These are phyloP conservation scores for Brassica hybrid DNA, from an alignment of 441 rosid genomes.

Conservation along the genomic window DNA sequence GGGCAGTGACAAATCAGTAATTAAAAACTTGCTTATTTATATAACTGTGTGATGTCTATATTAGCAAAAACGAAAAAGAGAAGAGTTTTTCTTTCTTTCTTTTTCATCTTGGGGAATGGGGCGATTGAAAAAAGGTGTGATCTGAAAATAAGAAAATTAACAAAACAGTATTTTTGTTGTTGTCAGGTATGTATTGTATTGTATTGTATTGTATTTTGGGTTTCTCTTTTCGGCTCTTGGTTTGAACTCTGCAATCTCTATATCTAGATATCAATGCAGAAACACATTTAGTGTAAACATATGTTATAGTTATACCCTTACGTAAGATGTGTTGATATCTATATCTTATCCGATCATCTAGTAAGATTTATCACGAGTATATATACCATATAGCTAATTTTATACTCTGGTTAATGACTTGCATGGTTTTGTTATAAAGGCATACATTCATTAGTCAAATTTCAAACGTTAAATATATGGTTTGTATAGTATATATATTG, in stretches of 20 bases:
- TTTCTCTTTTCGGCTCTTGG: constrained; percentile 32
- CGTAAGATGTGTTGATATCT: constrained; percentile 2
- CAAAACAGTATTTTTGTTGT: neutral
- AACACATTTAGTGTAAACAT: constrained; percentile 18
- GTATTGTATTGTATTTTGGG: constrained; percentile 17
- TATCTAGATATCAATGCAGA: constrained; percentile 19
- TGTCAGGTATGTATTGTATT: constrained; percentile 28
- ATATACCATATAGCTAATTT: neutral
- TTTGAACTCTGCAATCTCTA: constrained; percentile 26
- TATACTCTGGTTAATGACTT: neutral
- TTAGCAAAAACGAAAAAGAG: constrained; percentile 18
- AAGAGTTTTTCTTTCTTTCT: constrained; percentile 1
- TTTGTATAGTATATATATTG: neutral
- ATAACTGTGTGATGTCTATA: constrained; percentile 19
- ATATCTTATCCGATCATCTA: neutral
- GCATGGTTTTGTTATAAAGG: constrained; percentile 5
- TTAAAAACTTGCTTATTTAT: constrained; percentile 11
- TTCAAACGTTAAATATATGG: constrained; percentile 15
- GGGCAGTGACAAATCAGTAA: constrained; percentile 42
- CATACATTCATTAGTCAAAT: constrained; percentile 6
- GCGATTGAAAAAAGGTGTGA: constrained; percentile 38
- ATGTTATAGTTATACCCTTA: constrained; percentile 9
- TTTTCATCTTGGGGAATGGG: constrained; percentile 21
- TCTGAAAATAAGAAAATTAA: neutral
- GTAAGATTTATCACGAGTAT: constrained; percentile 5